Percentiles rank a stretch among this genome's conserved stretches.
phyloP scores from a whole-genome alignment of 2,329 filamentous ascomycete genomes.

The Ceratocystis huliohia region DNA sequence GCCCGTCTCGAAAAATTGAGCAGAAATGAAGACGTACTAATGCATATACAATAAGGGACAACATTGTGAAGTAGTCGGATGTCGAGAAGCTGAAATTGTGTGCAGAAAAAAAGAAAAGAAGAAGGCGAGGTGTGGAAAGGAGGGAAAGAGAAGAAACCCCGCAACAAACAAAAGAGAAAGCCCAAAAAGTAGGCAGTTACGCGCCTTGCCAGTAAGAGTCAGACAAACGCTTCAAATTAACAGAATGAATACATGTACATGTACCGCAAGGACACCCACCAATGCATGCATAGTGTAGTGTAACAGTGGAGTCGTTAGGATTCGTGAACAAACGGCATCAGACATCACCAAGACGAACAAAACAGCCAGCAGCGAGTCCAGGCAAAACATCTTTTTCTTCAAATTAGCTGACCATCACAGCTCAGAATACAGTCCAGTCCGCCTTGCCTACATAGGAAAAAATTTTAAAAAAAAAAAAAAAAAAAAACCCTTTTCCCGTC shows the following conservation, averaged over 20 bases:
- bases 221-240: too few species aligned
- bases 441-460: neutral
- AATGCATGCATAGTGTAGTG: neutral
- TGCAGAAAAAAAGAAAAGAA: neutral
- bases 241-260: too few species aligned
- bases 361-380: neutral
- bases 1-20: too few species aligned
- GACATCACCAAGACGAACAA: too few species aligned
- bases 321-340: too few species aligned
- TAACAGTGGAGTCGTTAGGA: too few species aligned
- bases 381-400: neutral
- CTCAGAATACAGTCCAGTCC: neutral
- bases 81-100: too few species aligned
- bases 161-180: neutral
- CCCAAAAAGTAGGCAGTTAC: neutral
- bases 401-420: neutral
- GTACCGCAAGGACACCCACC: neutral
- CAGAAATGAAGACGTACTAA: neutral
- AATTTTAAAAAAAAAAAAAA: neutral
- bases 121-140: neutral
- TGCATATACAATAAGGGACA: conserved; percentile 7
- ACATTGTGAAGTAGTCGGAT: neutral
- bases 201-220: too few species aligned
- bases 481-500: neutral
- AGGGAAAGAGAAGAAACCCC: neutral